Percentiles rank a stretch among this genome's conserved stretches.
Conservation (phyloP, 768 basidiomycete genomes). For the Suillus luteus region DNA sequence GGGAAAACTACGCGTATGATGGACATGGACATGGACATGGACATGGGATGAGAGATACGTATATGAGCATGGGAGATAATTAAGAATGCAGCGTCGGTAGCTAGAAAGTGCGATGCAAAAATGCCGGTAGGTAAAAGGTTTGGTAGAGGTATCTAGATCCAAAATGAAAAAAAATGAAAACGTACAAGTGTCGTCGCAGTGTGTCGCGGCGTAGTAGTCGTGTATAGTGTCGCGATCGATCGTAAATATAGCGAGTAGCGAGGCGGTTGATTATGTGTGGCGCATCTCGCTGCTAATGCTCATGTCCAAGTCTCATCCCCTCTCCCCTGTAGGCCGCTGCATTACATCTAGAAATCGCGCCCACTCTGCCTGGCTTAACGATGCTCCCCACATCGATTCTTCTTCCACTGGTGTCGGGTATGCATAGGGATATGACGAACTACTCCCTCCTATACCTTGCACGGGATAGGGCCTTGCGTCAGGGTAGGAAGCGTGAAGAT, state of each 20-base stretch:
- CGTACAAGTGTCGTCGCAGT: background rate
- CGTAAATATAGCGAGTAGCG: background rate
- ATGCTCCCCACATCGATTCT: conserved; percentile 71
- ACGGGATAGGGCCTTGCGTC: background rate
- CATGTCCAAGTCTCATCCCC: conserved; percentile 13
- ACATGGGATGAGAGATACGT: background rate
- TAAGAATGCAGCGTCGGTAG: conserved; percentile 14
- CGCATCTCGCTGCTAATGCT: background rate
- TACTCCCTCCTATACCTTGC: background rate
- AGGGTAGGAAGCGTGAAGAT: background rate
- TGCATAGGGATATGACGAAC: conserved; percentile 26
- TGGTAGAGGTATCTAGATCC: conserved; percentile 5
- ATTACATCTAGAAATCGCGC: conserved; percentile 64
- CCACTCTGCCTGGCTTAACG: conserved; percentile 80
- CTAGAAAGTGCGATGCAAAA: conserved; percentile 8
- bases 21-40: background rate
- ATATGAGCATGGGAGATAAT: conserved; percentile 15
- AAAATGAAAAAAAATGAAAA: conserved; percentile 6
- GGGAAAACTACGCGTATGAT: background rate
- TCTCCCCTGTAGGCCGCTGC: conserved; percentile 44
- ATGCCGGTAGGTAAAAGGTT: background rate
- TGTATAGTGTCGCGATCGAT: background rate
- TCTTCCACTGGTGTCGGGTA: conserved; percentile 56
- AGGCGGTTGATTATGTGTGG: background rate
- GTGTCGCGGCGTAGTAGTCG: background rate